Conservation (phyloP, 495 filamentous ascomycete genomes). For the Lepraria neglecta region DNA sequence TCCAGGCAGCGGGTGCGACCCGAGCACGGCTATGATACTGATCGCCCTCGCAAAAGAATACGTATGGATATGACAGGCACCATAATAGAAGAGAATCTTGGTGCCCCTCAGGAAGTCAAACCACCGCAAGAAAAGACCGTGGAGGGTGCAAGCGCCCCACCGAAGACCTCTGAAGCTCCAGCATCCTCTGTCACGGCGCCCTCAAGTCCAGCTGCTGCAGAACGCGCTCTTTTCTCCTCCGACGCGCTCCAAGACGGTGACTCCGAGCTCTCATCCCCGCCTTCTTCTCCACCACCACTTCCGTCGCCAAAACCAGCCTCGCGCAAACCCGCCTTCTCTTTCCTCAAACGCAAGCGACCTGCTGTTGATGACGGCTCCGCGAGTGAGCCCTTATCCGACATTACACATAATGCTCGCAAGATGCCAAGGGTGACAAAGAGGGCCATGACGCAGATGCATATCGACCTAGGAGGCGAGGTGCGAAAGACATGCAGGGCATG, state of each 20-base stretch:
- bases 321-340: constrained; percentile 48
- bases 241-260: constrained; percentile 34
- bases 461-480: constrained; percentile 56
- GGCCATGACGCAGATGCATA: constrained; percentile 56
- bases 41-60: constrained; percentile 26
- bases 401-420: constrained; percentile 44
- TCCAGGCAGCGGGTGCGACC: constrained; percentile 21
- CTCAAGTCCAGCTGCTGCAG: constrained; percentile 46
- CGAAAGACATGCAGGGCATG: constrained; percentile 58
- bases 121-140: constrained; percentile 3
- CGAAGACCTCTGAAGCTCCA: constrained; percentile 4
- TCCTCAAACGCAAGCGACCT: constrained; percentile 49
- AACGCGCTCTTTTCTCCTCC: constrained; percentile 44
- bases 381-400: constrained; percentile 41
- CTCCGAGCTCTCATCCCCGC: constrained; percentile 46
- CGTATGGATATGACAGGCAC: constrained; percentile 24
- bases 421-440: constrained; percentile 31
- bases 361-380: constrained; percentile 28
- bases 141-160: background rate
- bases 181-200: constrained; percentile 37
- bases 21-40: constrained; percentile 10
- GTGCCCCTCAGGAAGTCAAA: constrained; percentile 5
- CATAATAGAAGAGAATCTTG: constrained; percentile 21
- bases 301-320: constrained; percentile 51
- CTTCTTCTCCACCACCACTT: constrained; percentile 47